phyloP scores from a whole-genome alignment of 441 rosid genomes.

The Populus hybrid region DNA sequence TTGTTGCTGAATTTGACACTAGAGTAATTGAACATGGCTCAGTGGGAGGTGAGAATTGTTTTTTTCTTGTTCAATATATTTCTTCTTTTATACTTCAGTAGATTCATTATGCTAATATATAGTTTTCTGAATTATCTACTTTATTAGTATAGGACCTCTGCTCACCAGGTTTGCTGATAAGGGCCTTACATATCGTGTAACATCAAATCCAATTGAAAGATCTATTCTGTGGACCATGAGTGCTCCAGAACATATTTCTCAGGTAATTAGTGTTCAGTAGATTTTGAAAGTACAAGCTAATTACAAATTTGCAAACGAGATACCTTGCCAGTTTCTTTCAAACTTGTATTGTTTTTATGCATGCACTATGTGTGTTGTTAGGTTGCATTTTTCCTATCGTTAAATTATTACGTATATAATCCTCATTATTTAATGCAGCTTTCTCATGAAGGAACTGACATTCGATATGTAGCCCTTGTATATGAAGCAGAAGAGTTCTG shows the following conservation, averaged over 20 bases:
- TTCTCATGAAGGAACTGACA: slow-evolving; percentile 42
- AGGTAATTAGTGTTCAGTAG: slow-evolving; percentile 39
- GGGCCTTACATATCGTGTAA: slow-evolving; percentile 63
- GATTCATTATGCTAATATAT: slow-evolving; percentile 17
- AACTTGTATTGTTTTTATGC: not conserved
- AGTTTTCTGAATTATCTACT: slow-evolving; percentile 26
- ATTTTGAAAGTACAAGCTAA: not conserved
- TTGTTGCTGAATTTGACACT: slow-evolving; percentile 76
- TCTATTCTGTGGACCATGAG: slow-evolving; percentile 87
- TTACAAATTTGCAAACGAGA: not conserved
- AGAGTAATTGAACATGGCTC: slow-evolving; percentile 80
- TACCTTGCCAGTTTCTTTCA: not conserved
- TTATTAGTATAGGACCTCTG: slow-evolving; percentile 63
- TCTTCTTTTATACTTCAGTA: slow-evolving; percentile 7
- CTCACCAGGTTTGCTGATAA: slow-evolving; percentile 87
- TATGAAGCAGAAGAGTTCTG: slow-evolving; percentile 91
- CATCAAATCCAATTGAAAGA: slow-evolving; percentile 76
- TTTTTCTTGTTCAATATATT: slow-evolving; percentile 1
- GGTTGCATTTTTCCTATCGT: not conserved
- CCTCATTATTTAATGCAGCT: slow-evolving; percentile 37
- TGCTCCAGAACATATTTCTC: slow-evolving; percentile 66
- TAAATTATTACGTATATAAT: not conserved
- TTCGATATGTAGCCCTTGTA: slow-evolving; percentile 63
- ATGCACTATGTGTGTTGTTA: not conserved
- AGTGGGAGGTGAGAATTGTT: slow-evolving; percentile 58